Evolutionary conservation across 345 rosid genomes (phyloP).

Genomic region (Gossypium stocksii): DNA sequence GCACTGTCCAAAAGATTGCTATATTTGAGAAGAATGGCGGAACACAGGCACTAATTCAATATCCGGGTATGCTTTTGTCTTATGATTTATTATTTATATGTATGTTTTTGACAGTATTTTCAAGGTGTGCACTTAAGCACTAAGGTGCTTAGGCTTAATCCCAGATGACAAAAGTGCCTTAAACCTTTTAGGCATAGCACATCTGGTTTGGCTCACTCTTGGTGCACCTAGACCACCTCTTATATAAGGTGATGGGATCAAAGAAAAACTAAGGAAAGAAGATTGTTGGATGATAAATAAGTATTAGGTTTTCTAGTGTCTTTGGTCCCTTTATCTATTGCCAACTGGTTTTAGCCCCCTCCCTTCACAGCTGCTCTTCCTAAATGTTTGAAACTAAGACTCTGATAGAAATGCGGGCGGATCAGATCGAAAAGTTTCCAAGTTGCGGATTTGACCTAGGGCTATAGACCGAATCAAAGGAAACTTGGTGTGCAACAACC

Average conservation of each 20-base stretch:
- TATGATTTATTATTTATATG: slow-evolving; percentile 4
- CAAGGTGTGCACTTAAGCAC: background rate
- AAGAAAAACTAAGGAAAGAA: background rate
- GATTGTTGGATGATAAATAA: no score
- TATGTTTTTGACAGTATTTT: background rate
- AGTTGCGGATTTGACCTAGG: no score
- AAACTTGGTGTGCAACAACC: no score
- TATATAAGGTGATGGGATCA: background rate
- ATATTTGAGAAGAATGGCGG: slow-evolving; percentile 96
- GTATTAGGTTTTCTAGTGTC: no score
- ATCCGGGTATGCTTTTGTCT: slow-evolving; percentile 56
- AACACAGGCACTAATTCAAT: slow-evolving; percentile 91
- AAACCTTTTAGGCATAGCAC: background rate
- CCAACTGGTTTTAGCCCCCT: no score
- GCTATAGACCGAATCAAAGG: no score
- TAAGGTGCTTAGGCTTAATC: background rate
- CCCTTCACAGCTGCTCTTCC: no score
- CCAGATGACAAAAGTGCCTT: background rate
- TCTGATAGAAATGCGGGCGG: no score
- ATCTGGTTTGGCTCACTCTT: background rate
- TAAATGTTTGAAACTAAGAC: no score
- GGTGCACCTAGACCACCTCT: background rate
- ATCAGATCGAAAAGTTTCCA: no score
- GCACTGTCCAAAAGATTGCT: slow-evolving; percentile 93
- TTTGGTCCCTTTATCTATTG: no score